Evolutionary conservation across 73 alveolate genomes (phyloP).

Genomic region (Diophrys appendiculata): DNA sequence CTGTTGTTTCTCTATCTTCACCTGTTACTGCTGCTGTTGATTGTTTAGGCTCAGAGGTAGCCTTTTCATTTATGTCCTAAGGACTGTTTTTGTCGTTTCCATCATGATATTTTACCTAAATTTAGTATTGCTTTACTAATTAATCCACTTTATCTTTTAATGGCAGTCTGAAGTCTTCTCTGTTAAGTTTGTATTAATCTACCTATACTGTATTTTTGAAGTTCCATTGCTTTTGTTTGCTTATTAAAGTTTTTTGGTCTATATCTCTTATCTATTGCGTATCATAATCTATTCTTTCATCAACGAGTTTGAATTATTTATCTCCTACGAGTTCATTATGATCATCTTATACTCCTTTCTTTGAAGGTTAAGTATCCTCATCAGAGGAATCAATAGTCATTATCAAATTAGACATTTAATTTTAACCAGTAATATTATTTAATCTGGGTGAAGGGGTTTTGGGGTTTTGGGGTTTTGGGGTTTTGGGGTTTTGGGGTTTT

Average conservation of each 20-base stretch:
- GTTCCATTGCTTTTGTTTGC: neutral
- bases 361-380: too few relatives aligned
- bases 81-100: too few relatives aligned
- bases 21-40: neutral
- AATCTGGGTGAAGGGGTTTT: too few relatives aligned
- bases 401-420: too few relatives aligned
- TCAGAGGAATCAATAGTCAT: too few relatives aligned
- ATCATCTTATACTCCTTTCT: too few relatives aligned
- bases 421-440: too few relatives aligned
- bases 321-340: neutral
- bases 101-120: neutral
- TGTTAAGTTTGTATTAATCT: slow-evolving; percentile 4
- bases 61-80: too few relatives aligned
- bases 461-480: too few relatives aligned
- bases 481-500: too few relatives aligned
- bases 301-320: neutral
- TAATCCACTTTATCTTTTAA: neutral
- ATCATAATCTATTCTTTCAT: neutral
- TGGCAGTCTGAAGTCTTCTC: neutral
- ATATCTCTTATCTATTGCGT: neutral
- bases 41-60: too few relatives aligned
- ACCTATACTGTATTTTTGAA: neutral
- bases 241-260: neutral
- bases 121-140: neutral
- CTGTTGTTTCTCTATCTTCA: slow-evolving; percentile 10